Base-by-base conservation (phyloP, 192 early-diverging fungal genomes). In the Coemansia guatemalensis region DNA sequence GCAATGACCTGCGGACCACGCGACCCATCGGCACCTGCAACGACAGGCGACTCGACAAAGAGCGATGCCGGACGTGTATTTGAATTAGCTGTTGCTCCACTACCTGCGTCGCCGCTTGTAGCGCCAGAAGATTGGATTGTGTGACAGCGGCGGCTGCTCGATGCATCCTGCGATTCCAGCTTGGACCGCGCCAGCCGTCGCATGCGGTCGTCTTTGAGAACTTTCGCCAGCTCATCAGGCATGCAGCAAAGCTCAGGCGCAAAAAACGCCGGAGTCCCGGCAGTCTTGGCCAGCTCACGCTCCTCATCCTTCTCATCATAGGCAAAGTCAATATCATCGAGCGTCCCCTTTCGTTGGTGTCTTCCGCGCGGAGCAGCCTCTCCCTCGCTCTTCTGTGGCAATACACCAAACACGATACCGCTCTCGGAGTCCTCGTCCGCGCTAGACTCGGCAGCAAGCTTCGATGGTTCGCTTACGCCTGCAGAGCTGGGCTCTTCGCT, bases 191-290 rank as follows among this genome's bases (percentile, higher is more conserved):
- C 66, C 55, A 51, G 59, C 8, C 4, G 32, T 30, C 12, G 60
- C 24, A 52, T 51, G 23, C 67, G 58, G 56, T 78, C 67, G 25
- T 68, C 68, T 8, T 58, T 62, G 41, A 80, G 62, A 5, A 80
- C 69, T 24, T 56, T 64, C 35, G 75, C 64, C 64, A 84, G 67
- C 63, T 75, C 71, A 35, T 71, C 78, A n/a, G 64, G 54, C 4
- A 75, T 84, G 65, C 89, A 89, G 77, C 96, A 99, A 20, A 97
- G 82, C 74, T 99, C 97, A 20, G 97, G 97, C 29, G 97, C 97
- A 85, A 99, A 99, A 69, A 99, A 99, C 2, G 97, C 95, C 2
- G 97, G 97, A 20, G 89, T 92, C 1, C 97, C 97, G 4, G 93
- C 95, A 2, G 97, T 99, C 68, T 95, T 94, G 47, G 91, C 89